Conservation (phyloP, 495 filamentous ascomycete species). For the Hyaloscypha bicolor region DNA sequence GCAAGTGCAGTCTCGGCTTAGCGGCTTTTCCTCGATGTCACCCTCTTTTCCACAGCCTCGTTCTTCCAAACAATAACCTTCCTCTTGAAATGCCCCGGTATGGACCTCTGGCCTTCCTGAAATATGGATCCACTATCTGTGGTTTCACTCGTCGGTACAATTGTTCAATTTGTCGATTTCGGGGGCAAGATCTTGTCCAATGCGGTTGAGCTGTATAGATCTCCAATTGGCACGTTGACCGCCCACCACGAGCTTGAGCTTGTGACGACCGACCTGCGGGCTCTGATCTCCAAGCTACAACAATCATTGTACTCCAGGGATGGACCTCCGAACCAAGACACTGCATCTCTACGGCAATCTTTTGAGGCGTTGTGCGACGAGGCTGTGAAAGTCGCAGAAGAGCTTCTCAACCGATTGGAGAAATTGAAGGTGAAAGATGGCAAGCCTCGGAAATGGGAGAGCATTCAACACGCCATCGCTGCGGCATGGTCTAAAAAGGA, state of each 20-base stretch:
- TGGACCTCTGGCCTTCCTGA: too few species aligned
- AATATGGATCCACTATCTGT: slow-evolving; percentile 10
- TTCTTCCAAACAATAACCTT: too few species aligned
- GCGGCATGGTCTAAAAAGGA: slow-evolving; percentile 1
- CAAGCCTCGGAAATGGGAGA: neutral
- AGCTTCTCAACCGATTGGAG: neutral
- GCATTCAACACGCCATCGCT: neutral
- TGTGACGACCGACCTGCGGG: neutral
- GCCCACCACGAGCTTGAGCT: neutral
- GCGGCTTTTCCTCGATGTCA: too few species aligned
- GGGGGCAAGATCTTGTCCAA: neutral
- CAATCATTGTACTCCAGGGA: neutral
- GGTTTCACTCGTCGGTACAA: neutral
- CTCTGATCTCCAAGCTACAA: neutral
- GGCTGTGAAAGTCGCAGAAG: slow-evolving; percentile 7
- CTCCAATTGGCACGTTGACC: neutral
- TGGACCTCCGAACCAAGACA: neutral
- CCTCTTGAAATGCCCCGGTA: too few species aligned
- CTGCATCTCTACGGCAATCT: neutral
- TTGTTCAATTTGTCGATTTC: slow-evolving; percentile 13
- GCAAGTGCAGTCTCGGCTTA: too few species aligned
- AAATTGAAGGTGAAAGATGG: slow-evolving; percentile 3
- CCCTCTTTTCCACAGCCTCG: too few species aligned
- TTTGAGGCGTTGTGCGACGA: neutral
- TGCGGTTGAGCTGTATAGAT: neutral